Evolutionary conservation across 2,329 filamentous ascomycete genomes (phyloP).

Genomic region (Teratosphaeriaceae sp.): DNA sequence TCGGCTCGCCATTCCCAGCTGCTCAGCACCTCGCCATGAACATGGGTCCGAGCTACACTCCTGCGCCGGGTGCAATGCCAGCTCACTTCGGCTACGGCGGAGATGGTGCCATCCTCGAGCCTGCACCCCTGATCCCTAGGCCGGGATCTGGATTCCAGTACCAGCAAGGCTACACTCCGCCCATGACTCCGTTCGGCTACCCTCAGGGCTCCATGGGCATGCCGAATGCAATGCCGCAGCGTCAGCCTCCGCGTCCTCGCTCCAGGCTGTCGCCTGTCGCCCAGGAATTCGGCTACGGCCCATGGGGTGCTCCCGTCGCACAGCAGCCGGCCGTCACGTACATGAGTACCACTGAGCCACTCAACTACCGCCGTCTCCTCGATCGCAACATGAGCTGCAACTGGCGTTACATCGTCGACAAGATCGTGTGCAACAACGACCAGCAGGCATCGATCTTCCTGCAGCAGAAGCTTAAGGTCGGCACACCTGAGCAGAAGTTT

Average conservation of each 20-base stretch:
- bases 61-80: slow-evolving; percentile 8
- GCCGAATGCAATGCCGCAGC: slow-evolving; percentile 7
- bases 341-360: slow-evolving; percentile 77
- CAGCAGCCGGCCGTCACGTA: slow-evolving; percentile 41
- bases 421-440: slow-evolving; percentile 98
- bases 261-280: slow-evolving; percentile 32
- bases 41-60: slow-evolving; percentile 12
- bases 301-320: slow-evolving; percentile 5
- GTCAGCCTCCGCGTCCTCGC: background rate
- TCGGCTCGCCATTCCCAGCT: slow-evolving; percentile 25
- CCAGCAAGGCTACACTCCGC: slow-evolving; percentile 20
- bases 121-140: slow-evolving; percentile 6
- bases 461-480: slow-evolving; percentile 97
- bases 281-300: slow-evolving; percentile 38
- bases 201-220: slow-evolving; percentile 4
- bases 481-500: slow-evolving; percentile 89
- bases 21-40: slow-evolving; percentile 24
- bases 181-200: slow-evolving; percentile 22
- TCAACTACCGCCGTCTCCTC: slow-evolving; percentile 92
- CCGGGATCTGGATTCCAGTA: slow-evolving; percentile 6
- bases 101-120: slow-evolving; percentile 4
- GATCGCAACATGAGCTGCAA: slow-evolving; percentile 97
- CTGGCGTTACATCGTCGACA: slow-evolving; percentile 99
- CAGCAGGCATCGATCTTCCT: slow-evolving; percentile 98
- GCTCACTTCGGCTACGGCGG: background rate